Evolutionary conservation across 208 protist species (phyloP).

Genomic region (Vickermania spadyakhi): DNA sequence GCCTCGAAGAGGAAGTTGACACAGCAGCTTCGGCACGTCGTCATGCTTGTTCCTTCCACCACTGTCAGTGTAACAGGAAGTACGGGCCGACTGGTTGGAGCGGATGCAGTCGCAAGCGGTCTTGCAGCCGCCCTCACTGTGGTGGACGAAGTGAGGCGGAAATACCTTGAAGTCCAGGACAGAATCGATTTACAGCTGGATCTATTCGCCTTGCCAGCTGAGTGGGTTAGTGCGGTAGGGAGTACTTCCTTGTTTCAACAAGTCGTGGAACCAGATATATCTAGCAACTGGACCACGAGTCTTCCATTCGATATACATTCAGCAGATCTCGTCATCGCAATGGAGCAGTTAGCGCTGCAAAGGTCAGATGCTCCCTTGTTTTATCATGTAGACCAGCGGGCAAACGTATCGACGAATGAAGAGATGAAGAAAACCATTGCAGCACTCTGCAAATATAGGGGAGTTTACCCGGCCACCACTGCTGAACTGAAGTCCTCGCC

Average conservation of each 20-base stretch:
- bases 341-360: background rate
- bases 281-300: background rate
- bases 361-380: background rate
- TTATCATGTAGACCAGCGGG: background rate
- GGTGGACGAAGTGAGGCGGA: too few relatives aligned
- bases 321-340: background rate
- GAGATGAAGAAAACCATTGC: background rate
- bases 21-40: background rate
- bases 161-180: too few relatives aligned
- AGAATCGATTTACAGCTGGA: background rate
- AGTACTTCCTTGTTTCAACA: background rate
- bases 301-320: background rate
- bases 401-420: background rate
- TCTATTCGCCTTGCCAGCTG: background rate
- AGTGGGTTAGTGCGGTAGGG: background rate
- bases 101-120: background rate
- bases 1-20: too few relatives aligned
- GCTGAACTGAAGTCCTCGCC: background rate
- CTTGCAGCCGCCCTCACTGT: background rate
- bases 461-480: background rate
- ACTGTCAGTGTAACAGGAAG: conserved; percentile 14
- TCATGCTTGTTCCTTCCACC: conserved; percentile 12
- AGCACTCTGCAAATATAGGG: background rate
- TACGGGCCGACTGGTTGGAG: background rate
- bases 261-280: background rate